Conservation (phyloP, 805 yeast species). For the Cyberlindnera mrakii region DNA sequence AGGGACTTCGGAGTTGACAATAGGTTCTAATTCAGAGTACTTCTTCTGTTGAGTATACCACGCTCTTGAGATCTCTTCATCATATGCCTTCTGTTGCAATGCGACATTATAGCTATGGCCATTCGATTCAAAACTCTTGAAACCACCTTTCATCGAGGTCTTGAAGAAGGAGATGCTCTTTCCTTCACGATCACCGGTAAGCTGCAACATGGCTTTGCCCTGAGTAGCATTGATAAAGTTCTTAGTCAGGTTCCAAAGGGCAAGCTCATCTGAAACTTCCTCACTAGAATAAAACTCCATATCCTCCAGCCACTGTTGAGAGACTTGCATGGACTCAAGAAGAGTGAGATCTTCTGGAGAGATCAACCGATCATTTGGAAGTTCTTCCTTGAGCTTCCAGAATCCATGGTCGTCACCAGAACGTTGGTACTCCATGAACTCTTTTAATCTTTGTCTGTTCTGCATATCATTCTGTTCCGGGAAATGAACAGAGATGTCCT, state of each 20-base stretch:
- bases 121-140: conserved; percentile 41
- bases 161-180: conserved; percentile 82
- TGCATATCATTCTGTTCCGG: conserved; percentile 98
- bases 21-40: conserved; percentile 31
- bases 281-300: conserved; percentile 48
- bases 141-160: conserved; percentile 95
- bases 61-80: conserved; percentile 79
- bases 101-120: conserved; percentile 79
- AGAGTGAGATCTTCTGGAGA: conserved; percentile 87
- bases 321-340: conserved; percentile 87
- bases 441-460: conserved; percentile 89
- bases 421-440: conserved; percentile 95
- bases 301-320: conserved; percentile 86
- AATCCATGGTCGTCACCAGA: conserved; percentile 90
- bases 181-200: conserved; percentile 93
- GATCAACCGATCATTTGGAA: conserved; percentile 76
- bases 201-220: conserved; percentile 93
- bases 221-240: conserved; percentile 92
- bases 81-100: conserved; percentile 84
- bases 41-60: conserved; percentile 82
- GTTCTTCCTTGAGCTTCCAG: conserved; percentile 80
- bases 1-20: conserved; percentile 23
- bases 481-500: conserved; percentile 85
- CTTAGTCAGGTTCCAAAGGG: conserved; percentile 92
- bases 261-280: conserved; percentile 70